Conservation (phyloP, 306 rosid genomes). For the Quercus engelmannii region DNA sequence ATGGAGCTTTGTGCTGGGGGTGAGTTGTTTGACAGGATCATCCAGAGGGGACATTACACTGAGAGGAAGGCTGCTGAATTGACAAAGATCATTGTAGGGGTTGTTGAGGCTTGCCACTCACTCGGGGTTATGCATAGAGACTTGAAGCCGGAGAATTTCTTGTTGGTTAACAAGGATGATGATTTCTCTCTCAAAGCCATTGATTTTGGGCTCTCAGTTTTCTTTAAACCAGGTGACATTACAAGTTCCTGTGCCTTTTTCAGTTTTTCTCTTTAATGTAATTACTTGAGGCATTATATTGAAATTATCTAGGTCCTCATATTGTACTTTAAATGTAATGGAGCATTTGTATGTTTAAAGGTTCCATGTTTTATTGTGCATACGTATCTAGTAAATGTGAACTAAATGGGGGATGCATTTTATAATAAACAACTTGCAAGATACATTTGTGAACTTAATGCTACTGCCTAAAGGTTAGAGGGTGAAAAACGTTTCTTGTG, state of each 20-base stretch:
- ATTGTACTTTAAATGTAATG: background rate
- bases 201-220: conserved; percentile 95
- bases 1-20: conserved; percentile 96
- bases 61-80: conserved; percentile 91
- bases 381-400: background rate
- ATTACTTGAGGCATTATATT: background rate
- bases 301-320: background rate
- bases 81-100: conserved; percentile 86
- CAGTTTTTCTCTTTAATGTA: background rate
- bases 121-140: conserved; percentile 97
- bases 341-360: background rate
- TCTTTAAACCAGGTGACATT: conserved; percentile 82
- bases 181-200: conserved; percentile 96
- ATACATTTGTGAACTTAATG: background rate
- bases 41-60: conserved; percentile 88
- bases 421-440: background rate
- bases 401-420: background rate
- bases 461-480: conserved; percentile 1
- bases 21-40: conserved; percentile 86
- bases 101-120: conserved; percentile 93
- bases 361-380: background rate
- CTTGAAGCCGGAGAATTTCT: conserved; percentile 89
- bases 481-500: background rate
- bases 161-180: conserved; percentile 85
- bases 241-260: background rate